Evolutionary conservation across 1,284 basidiomycete species (phyloP), one percentile per base, ranked within the genome.

Genomic region (Ustilago xerochloae): DNA sequence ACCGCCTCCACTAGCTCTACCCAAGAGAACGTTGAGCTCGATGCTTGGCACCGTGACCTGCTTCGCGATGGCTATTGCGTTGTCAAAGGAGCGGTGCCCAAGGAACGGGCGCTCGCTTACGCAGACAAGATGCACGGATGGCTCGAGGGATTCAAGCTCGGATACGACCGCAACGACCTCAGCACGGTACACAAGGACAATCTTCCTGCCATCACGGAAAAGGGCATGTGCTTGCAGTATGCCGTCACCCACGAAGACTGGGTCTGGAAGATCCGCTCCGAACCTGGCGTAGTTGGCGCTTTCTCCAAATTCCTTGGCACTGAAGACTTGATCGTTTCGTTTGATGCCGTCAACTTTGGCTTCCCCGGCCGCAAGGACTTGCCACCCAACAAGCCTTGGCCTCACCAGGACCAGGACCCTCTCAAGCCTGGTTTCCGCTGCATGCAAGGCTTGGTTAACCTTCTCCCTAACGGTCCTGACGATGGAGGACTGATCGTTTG

Each of bases 401-500:
- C 83, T 8, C 85, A 85, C 75, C 77, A 83, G 41, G 84, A 85
- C 63, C 85, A 85, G 69, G 82, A 81, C 51, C 84, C 85, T 16
- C 55, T 69, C 38, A 76, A 85, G 39, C 75, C 78, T 5, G 80
- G 77, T 43, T 83, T 84, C 61, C 79, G 86, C 71, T 86, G 85
- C 63, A 76, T 86, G 6, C 86, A 86, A 62, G 86, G 86, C 24
- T 85, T 86, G 57, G 79, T 84, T 47, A 86, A 86, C 65, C 76
- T 86, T 22, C 68, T 68, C 39, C 63, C 81, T 29, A 86, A 86
- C 69, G 86, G 86, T 4, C 83, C 84, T 0, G 61, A 84, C 36
- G 86, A 87, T 49, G 86, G 86, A 35, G 86, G 86, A 12, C 79
- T 87, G 13, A 83, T 85, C 79, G 83, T 86, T 39, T 81, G 86